Evolutionary conservation across 2,329 filamentous ascomycete species (phyloP).

Genomic region (Clonostachys rhizophaga): DNA sequence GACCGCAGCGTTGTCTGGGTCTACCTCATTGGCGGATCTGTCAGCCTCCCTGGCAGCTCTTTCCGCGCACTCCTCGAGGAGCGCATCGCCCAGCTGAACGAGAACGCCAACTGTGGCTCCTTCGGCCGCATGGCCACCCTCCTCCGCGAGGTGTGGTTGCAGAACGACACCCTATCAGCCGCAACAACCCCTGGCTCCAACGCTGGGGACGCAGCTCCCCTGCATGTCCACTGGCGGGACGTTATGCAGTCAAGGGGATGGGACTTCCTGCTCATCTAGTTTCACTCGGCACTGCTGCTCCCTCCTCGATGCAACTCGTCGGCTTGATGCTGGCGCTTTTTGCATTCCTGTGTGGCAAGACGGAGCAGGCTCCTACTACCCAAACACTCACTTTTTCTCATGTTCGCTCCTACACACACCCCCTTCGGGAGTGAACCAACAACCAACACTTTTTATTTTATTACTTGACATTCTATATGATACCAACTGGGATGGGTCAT

Average conservation of each 20-base stretch:
- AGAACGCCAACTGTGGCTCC: constrained; percentile 74
- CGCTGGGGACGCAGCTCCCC: constrained; percentile 35
- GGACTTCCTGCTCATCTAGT: constrained; percentile 86
- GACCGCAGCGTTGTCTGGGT: constrained; percentile 94
- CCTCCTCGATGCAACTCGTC: constrained; percentile 1
- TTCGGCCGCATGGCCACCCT: constrained; percentile 80
- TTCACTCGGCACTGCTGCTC: constrained; percentile 3
- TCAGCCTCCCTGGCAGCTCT: constrained; percentile 64
- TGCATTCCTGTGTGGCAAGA: no score
- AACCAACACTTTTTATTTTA: constrained; percentile 10
- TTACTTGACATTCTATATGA: constrained; percentile 12
- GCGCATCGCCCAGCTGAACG: constrained; percentile 69
- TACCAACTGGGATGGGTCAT: constrained; percentile 24
- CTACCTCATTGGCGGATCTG: constrained; percentile 79
- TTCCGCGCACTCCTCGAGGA: constrained; percentile 79
- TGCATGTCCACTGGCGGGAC: constrained; percentile 89
- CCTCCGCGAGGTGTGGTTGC: constrained; percentile 79
- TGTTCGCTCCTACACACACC: no score
- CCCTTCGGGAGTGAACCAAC: no score
- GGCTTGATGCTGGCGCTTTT: no score
- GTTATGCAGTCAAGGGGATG: constrained; percentile 87
- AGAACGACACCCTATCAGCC: constrained; percentile 55
- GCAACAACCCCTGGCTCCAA: constrained; percentile 27
- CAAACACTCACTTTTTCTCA: no score
- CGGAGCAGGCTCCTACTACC: no score